Base-by-base conservation (phyloP, 306 rosid species). In the Trifolium subterraneum region DNA sequence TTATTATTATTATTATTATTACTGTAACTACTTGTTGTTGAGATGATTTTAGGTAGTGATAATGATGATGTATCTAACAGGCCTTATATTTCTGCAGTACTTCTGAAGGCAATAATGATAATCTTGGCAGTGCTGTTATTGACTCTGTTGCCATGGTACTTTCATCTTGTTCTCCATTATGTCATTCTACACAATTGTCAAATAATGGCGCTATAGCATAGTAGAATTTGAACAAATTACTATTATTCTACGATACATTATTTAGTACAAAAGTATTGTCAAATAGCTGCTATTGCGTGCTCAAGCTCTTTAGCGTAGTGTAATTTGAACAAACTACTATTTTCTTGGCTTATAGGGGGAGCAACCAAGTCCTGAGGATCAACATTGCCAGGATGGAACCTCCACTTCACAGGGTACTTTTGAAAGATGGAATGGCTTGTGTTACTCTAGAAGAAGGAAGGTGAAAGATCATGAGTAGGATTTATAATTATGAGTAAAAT, bases 381-480 rank as follows among this genome's bases (percentile, higher is more conserved):
- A 80, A 71, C 56, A 78, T 18, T 64, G 47, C 62, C 44, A 75
- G 19, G 62, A 45, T 22, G 80, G 69, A 68, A 81, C 59, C 79
- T 73, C 38, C 19, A 20, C 60, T 76, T 18, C 54, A 19, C 78
- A 66, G n/a, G 54, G 71, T 79, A 61, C 73, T 14, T 4, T 42
- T 19, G 70, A 52, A 14, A 72, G 45, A 54, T 67, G 23, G 19
- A 67, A 20, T 45, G 71, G 15, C 27, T 4, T 20, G 19, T 56
- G 8, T n/a, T 81, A 33, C 56, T 88, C 79, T 81, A 72, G 20
- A 27, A 72, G 89, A 51, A 90, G 75, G 84, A 82, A 66, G 70
- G 4, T 13, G 25, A 19, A 25, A 31, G 12, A 56, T 3, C n/a
- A 11, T 42, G 36, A 48, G 16, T 59, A 50, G 29, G 18, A 10